Evolutionary conservation across 148 eudicot genomes (phyloP).

Genomic region (Salicornia ramosissima): DNA sequence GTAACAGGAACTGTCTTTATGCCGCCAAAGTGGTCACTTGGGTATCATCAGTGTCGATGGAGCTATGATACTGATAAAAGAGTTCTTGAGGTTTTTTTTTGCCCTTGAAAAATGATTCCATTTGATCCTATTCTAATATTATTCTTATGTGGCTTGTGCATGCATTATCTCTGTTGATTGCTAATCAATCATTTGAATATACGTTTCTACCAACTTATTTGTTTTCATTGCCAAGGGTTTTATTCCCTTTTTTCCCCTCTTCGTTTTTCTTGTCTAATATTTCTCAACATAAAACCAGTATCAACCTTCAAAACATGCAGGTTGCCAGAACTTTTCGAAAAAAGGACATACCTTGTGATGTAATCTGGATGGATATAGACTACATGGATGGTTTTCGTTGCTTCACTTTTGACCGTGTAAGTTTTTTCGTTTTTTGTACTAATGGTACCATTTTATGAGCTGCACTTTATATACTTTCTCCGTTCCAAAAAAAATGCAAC

Average conservation of each 20-base stretch:
- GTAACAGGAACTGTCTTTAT: conserved; percentile 76
- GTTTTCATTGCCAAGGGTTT: no score
- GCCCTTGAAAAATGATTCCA: background rate
- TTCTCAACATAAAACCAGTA: no score
- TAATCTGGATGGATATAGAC: conserved; percentile 99
- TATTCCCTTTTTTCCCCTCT: no score
- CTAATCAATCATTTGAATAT: no score
- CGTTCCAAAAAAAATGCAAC: no score
- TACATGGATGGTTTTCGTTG: conserved; percentile 98
- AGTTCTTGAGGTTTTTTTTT: conserved; percentile 75
- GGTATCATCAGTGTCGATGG: conserved; percentile 99
- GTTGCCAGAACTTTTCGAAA: conserved; percentile 77
- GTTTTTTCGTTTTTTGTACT: conserved; percentile 13
- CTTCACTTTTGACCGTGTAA: conserved; percentile 85
- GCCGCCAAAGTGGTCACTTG: conserved; percentile 99
- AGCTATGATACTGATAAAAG: conserved; percentile 76
- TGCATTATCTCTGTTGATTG: no score
- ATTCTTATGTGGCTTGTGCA: no score
- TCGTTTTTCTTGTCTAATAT: no score
- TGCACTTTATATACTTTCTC: no score
- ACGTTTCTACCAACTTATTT: no score
- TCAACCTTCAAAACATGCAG: conserved; percentile 43
- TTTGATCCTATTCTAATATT: background rate
- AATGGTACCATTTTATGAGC: background rate
- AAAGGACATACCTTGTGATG: conserved; percentile 94